These are phyloP conservation scores for Kazachstania kunashirensis DNA, from an alignment of 805 yeast species.

Conservation along the genomic window DNA sequence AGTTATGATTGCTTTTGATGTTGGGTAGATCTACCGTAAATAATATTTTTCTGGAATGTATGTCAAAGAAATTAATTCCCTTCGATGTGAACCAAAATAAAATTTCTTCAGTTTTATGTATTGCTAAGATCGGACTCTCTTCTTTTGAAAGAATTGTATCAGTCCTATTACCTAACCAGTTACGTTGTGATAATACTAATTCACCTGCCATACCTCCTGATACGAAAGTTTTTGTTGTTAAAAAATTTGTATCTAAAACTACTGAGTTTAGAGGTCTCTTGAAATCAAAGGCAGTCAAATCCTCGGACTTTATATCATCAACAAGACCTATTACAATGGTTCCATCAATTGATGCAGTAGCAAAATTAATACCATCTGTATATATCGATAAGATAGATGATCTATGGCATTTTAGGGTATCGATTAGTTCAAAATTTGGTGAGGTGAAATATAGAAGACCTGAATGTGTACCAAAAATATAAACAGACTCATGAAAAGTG, in stretches of 20 bases:
- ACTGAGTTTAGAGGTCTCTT: constrained; percentile 85
- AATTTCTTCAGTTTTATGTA: constrained; percentile 54
- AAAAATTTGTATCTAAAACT: constrained; percentile 64
- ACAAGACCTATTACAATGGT: constrained; percentile 70
- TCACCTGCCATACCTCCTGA: constrained; percentile 90
- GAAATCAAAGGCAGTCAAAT: constrained; percentile 63
- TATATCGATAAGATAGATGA: constrained; percentile 72
- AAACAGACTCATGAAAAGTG: constrained; percentile 46
- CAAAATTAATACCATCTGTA: constrained; percentile 65
- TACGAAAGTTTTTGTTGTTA: constrained; percentile 51
- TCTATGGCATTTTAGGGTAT: constrained; percentile 75
- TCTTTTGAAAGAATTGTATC: constrained; percentile 56
- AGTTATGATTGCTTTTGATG: constrained; percentile 27
- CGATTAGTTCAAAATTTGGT: constrained; percentile 47
- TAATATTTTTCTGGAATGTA: constrained; percentile 40
- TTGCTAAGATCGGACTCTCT: constrained; percentile 59
- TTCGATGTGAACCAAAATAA: constrained; percentile 76
- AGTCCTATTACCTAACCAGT: constrained; percentile 78
- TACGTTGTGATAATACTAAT: constrained; percentile 59
- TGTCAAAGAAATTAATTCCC: constrained; percentile 65
- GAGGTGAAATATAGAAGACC: constrained; percentile 66
- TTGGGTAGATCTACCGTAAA: constrained; percentile 46
- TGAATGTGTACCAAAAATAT: constrained; percentile 82
- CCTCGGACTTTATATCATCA: constrained; percentile 20
- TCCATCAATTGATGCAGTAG: constrained; percentile 91